Evolutionary conservation across 441 rosid genomes (phyloP), one percentile per base, ranked within the genome.

Genomic region (Daphne laureola): DNA sequence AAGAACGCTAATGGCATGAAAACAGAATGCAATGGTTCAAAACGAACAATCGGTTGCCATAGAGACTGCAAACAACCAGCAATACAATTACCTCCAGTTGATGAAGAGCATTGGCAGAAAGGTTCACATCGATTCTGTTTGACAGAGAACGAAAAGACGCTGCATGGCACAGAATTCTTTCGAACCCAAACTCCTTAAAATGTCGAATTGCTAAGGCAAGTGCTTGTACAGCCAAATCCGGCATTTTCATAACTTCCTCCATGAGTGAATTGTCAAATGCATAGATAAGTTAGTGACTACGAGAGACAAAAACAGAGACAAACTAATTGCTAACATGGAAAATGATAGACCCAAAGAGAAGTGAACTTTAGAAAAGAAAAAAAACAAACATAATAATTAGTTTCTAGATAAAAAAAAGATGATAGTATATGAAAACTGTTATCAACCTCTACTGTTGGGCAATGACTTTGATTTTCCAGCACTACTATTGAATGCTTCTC

Each of bases 171-270:
- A 89, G 42, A 60, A 92, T 81, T 70, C 84, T 80, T 76, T 86
- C 91, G 59, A 86, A 81, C 64, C 98, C 97, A 77, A 89, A 92
- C 68, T 84, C 85, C 60, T 72, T 89, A 66, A 92, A 88, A 65
- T 92, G 90, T 65, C 75, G 62, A 45, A 73, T 55, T 2, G 77
- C 74, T 69, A 89, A 78, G 58, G 94, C 91, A 59, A 92, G 69
- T 46, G 96, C 96, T 76, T 81, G 84, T 73, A 86, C 75, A 57
- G 87, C 86, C 80, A 88, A 75, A 78, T 78, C 73, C 46, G 97
- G 94, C 94, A 92, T 82, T 68, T 77, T 74, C 78, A 71, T 78
- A 44, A 89, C 64, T 68, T 71, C 83, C 96, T 92, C 74, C 46
- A 66, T 31, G 43, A 50, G 12, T 45, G 31, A 7, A 56, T 8